A percentile compares a stretch with the other conserved stretches of the same genome.
These are phyloP conservation scores for Cryptococcus deneoformans DNA, from an alignment of 1,284 basidiomycete genomes.

Conservation along the genomic window DNA sequence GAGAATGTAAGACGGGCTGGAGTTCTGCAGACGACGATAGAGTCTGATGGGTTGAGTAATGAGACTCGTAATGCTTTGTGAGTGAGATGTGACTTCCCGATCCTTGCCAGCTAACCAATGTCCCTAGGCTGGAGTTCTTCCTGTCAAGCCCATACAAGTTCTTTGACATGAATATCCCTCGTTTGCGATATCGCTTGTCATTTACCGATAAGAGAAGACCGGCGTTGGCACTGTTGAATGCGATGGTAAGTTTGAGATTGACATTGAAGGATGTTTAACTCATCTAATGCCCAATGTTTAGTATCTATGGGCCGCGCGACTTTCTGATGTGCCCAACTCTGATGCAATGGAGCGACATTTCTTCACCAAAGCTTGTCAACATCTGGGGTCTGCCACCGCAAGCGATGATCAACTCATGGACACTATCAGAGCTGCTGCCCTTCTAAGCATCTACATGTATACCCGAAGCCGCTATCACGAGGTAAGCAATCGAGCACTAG, in stretches of 20 bases:
- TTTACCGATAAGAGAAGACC: constrained; percentile 39
- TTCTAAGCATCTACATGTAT: constrained; percentile 38
- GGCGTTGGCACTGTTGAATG: constrained; percentile 36
- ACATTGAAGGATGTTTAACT: too few species aligned
- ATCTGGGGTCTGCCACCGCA: constrained; percentile 33
- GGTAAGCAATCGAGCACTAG: constrained; percentile 5
- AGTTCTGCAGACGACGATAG: constrained; percentile 3
- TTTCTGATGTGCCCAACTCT: constrained; percentile 32
- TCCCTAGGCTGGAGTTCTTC: constrained; percentile 31
- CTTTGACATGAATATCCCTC: constrained; percentile 44
- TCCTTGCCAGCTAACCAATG: background rate
- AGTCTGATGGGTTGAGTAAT: constrained; percentile 38
- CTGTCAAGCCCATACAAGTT: constrained; percentile 38
- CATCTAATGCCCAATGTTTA: background rate
- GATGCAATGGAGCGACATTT: constrained; percentile 35
- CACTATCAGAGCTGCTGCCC: constrained; percentile 37
- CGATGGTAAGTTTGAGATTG: constrained; percentile 25
- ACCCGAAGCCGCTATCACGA: constrained; percentile 40
- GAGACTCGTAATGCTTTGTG: constrained; percentile 28
- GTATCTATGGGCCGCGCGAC: constrained; percentile 46
- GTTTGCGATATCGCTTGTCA: constrained; percentile 41
- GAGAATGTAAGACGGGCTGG: too few species aligned
- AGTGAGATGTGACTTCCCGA: constrained; percentile 1
- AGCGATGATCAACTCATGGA: constrained; percentile 42
- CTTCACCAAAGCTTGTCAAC: constrained; percentile 26